These are phyloP conservation scores for Cryptomeria japonica DNA, from an alignment of 75 land plant genomes.

Conservation along the genomic window DNA sequence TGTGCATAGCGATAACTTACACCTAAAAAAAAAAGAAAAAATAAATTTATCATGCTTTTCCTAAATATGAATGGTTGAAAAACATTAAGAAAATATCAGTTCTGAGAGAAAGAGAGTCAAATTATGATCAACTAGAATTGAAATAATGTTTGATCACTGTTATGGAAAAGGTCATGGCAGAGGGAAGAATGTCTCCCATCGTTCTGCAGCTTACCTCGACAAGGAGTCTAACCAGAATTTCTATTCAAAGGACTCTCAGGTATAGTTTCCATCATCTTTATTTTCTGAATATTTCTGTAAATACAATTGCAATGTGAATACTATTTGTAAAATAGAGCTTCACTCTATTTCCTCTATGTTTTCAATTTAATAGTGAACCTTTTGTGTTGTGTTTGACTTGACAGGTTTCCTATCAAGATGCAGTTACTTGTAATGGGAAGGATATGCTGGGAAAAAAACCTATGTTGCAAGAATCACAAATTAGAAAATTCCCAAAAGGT, in stretches of 20 bases:
- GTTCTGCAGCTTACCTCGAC: not conserved
- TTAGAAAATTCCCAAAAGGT: constrained; percentile 34
- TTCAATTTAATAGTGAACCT: not conserved
- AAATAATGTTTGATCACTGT: not conserved
- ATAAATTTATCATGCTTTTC: not conserved
- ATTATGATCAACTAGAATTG: too few relatives aligned
- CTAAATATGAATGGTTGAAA: not conserved
- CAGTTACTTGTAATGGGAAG: constrained; percentile 12
- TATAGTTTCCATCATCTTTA: not conserved
- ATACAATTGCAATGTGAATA: not conserved
- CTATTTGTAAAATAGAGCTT: not conserved
- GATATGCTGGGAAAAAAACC: constrained; percentile 32
- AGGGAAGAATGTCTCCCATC: not conserved
- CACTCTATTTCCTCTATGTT: not conserved
- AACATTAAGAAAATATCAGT: not conserved
- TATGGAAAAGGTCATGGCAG: constrained; percentile 12
- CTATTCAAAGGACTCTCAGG: constrained; percentile 4
- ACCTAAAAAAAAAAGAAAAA: not conserved
- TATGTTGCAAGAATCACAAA: constrained; percentile 19
- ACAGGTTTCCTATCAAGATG: constrained; percentile 8
- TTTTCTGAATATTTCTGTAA: not conserved
- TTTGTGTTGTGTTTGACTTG: not conserved
- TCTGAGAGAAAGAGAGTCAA: not conserved
- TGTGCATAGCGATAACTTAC: not conserved
- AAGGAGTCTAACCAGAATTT: constrained; percentile 8